These are phyloP conservation scores for Rhodotorula toruloides DNA, from an alignment of 768 basidiomycete genomes.

Conservation along the genomic window DNA sequence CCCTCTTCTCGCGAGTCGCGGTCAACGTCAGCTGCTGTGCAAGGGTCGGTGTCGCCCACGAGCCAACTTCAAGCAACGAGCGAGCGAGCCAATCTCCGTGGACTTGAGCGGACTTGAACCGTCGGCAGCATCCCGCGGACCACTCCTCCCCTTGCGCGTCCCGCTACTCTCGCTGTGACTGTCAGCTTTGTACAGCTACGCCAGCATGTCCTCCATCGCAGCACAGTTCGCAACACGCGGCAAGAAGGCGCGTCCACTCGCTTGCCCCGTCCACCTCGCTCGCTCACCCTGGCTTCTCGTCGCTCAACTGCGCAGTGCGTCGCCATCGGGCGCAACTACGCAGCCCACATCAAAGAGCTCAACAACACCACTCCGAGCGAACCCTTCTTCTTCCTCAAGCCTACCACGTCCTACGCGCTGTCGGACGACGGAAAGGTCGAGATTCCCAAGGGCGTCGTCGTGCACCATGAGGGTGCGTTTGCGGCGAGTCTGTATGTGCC, in stretches of 20 bases:
- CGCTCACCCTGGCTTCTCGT: background rate
- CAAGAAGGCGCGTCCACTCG: constrained; percentile 23
- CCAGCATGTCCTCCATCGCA: constrained; percentile 14
- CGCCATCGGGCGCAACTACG: constrained; percentile 92
- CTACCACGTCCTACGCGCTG: constrained; percentile 71
- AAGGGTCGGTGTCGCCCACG: too few species aligned
- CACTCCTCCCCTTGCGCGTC: too few species aligned
- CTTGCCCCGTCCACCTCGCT: background rate
- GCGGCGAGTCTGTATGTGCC: background rate
- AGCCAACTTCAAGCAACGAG: too few species aligned
- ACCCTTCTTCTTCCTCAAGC: constrained; percentile 98
- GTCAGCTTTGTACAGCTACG: too few species aligned
- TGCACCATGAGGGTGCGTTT: constrained; percentile 79
- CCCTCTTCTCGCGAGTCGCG: too few species aligned
- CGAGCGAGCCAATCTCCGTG: too few species aligned
- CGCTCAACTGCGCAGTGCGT: constrained; percentile 61
- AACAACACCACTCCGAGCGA: constrained; percentile 83
- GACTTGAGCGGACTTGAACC: too few species aligned
- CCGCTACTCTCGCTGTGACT: too few species aligned
- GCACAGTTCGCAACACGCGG: constrained; percentile 30
- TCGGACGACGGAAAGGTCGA: constrained; percentile 70
- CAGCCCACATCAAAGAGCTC: constrained; percentile 57
- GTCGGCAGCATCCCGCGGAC: too few species aligned
- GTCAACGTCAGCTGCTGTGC: too few species aligned
- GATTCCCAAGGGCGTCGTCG: constrained; percentile 73